Base-by-base conservation (phyloP, 106 monocot genomes). In the Dioscorea alata region DNA sequence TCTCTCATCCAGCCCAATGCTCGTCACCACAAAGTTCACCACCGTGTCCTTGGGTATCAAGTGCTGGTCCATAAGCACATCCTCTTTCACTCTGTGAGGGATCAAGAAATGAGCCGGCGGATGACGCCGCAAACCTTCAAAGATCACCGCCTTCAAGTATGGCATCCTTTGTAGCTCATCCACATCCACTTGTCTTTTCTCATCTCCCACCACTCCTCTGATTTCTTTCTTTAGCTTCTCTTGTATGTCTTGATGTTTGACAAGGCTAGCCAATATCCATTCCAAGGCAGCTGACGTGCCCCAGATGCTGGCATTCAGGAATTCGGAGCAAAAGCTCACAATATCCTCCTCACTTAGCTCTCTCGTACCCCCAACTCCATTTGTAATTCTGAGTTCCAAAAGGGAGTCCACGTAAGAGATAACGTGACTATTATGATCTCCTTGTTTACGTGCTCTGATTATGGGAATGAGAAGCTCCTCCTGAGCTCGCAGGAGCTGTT, bases 221-320 rank as follows among this genome's bases (percentile, higher is more conserved):
- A 63, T 33, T 13, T 63, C 63, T 31, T 63, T 32, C 31, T 2
- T 12, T 4, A 63, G 24, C 63, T 63, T 63, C 5, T 9, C 28
- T 23, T 63, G 63, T 13, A 63, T 33, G 63, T 33, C 31, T 33
- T 63, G 63, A 15, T 63, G 15, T 32, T 63, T 32, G 25, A 62
- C 62, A 17, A 62, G 25, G 62, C 32, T 62, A 0, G 62, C 62
- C 62, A 62, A 28, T 22, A 62, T 62, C 62, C 62, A 62, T n/a
- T n/a, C n/a, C n/a, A n/a, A n/a, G n/a, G n/a, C n/a, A n/a, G n/a
- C n/a, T n/a, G n/a, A n/a, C n/a, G n/a, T n/a, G n/a, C n/a, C n/a
- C n/a, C n/a, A n/a, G n/a, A n/a, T n/a, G n/a, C n/a, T n/a, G n/a
- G n/a, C 28, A 28, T 28, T 3, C 28, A 28, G 28, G 28, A 28